Evolutionary conservation across 768 basidiomycete species (phyloP).

Genomic region (Rhodotorula sphaerocarpa): DNA sequence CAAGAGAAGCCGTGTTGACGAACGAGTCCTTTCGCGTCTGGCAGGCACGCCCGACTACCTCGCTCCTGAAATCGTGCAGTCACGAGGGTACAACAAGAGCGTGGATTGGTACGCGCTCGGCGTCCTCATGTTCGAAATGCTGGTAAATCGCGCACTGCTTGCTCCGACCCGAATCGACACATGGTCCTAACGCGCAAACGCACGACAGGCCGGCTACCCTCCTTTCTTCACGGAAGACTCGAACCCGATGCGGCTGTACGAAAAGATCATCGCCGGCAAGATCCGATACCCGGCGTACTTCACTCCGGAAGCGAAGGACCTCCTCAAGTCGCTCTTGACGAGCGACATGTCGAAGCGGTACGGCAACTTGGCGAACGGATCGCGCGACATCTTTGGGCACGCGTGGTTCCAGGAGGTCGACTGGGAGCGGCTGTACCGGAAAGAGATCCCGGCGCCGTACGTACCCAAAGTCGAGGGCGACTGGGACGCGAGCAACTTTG

Average conservation of each 20-base stretch:
- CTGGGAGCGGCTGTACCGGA: constrained; percentile 62
- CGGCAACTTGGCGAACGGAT: constrained; percentile 88
- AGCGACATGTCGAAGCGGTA: constrained; percentile 85
- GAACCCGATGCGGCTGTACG: constrained; percentile 95
- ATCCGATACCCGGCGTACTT: constrained; percentile 86
- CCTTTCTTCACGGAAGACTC: constrained; percentile 84
- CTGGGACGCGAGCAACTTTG: constrained; percentile 74
- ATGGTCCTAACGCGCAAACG: background rate
- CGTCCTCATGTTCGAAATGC: constrained; percentile 95
- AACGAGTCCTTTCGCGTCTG: too few species aligned
- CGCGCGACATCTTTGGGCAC: constrained; percentile 83
- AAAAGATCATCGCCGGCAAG: constrained; percentile 84
- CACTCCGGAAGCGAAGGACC: constrained; percentile 77
- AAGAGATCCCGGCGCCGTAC: constrained; percentile 93
- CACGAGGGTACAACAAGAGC: constrained; percentile 94
- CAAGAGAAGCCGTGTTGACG: too few species aligned
- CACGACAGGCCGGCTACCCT: constrained; percentile 47
- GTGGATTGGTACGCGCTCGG: constrained; percentile 99
- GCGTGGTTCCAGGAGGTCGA: constrained; percentile 93
- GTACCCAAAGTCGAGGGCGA: constrained; percentile 83
- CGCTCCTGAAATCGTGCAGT: constrained; percentile 95
- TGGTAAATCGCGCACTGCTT: constrained; percentile 47
- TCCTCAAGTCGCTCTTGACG: constrained; percentile 80
- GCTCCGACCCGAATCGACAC: background rate
- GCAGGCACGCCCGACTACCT: constrained; percentile 85